Base-by-base conservation (phyloP, 2,329 filamentous ascomycete species). In the Didymosphaeria variabile region DNA sequence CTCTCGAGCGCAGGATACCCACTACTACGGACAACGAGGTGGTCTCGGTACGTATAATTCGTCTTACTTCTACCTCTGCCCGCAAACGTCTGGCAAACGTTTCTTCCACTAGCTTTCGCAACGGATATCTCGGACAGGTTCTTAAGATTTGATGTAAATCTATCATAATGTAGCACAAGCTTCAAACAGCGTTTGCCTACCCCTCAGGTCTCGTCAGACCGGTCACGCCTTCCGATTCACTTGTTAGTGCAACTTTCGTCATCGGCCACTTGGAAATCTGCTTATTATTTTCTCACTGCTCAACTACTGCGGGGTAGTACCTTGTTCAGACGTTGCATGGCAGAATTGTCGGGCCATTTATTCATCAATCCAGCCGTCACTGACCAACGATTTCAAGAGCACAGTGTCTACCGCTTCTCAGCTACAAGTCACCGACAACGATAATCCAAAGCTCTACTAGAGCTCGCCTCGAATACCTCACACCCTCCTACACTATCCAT, bases 151-250 rank as follows among this genome's bases (percentile, higher is more conserved):
- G 10, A 52, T 31, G 31, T 21, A 26, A n/a, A n/a, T 36, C 19
- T 34, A 53, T 49, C 62, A 58, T 63, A 66, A 70, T 23, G 67
- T 68, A 47, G 55, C 45, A 45, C 50, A 29, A 51, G 52, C 46
- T 42, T 36, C 45, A 29, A 42, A 31, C n/a, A 31, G 36, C 55
- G 45, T 49, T 57, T 49, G 38, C 44, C 52, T 55, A 31, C 45
- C 15, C 26, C 45, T 46, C 46, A 52, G 8, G 21, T 52, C 36
- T 31, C 26, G 36, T 40, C 10, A 53, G 47, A 58, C 58, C 63
- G 60, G 67, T 70, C 60, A 62, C 58, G 47, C 58, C 15, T 29
- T 26, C 57, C n/a, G 8, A n/a, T 36, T 31, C 26, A 47, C 31
- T 57, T 31, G 50, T 29, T 26, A 31, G n/a, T 55, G n/a, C 13